Conservation (phyloP, 164 flowering plant genomes). For the Umbellularia californica region DNA sequence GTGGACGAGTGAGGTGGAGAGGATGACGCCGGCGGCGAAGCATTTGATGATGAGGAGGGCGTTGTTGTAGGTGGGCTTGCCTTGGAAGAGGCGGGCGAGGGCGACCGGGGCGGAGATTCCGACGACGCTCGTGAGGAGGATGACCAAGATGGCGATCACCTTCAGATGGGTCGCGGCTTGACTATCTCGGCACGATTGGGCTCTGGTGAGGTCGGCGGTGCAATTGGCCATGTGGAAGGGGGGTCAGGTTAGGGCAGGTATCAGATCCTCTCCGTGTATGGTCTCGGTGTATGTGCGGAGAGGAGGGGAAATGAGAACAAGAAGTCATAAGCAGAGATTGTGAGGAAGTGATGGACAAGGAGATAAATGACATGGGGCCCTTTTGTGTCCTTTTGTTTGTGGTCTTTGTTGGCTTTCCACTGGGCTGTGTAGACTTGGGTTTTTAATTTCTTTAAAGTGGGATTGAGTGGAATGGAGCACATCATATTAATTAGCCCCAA, state of each 20-base stretch:
- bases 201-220: conserved; percentile 27
- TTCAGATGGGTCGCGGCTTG: conserved; percentile 51
- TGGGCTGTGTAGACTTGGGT: neutral
- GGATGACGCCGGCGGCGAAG: conserved; percentile 85
- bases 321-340: neutral
- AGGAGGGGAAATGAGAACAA: neutral
- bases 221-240: conserved; percentile 25
- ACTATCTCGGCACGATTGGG: conserved; percentile 40
- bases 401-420: neutral
- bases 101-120: conserved; percentile 55
- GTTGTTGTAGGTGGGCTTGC: conserved; percentile 47
- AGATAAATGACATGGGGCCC: neutral
- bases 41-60: conserved; percentile 55
- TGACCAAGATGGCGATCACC: conserved; percentile 40
- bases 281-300: neutral
- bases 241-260: no score
- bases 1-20: conserved; percentile 76
- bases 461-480: neutral
- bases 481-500: neutral
- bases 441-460: neutral
- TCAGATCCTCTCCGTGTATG: no score
- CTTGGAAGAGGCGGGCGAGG: conserved; percentile 53
- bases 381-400: neutral
- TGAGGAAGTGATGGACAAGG: neutral
- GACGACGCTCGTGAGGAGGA: conserved; percentile 51